Conservation (phyloP, 2,329 filamentous ascomycete genomes). For the Bipolaris victoriae region DNA sequence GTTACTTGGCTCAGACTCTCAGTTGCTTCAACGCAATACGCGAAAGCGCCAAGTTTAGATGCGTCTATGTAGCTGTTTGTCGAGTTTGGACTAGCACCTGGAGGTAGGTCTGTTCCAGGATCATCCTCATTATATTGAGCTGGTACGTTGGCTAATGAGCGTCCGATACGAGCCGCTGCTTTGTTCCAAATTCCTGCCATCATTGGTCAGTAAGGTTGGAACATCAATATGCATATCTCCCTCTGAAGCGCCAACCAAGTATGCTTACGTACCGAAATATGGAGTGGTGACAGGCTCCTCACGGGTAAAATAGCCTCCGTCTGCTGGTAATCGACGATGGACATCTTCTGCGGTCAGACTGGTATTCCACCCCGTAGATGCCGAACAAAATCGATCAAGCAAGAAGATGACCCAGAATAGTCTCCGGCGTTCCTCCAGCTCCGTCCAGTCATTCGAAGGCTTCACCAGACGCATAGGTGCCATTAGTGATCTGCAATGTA, state of each 20-base stretch:
- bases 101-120: slow-evolving; percentile 27
- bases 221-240: no score
- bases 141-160: slow-evolving; percentile 41
- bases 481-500: slow-evolving; percentile 38
- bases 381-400: slow-evolving; percentile 44
- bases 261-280: slow-evolving; percentile 30
- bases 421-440: slow-evolving; percentile 40
- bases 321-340: slow-evolving; percentile 41
- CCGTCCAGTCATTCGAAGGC: slow-evolving; percentile 39
- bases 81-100: slow-evolving; percentile 40
- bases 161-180: slow-evolving; percentile 40
- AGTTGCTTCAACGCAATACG: slow-evolving; percentile 44
- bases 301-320: slow-evolving; percentile 44
- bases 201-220: neutral
- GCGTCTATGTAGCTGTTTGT: slow-evolving; percentile 42
- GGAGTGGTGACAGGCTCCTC: slow-evolving; percentile 43
- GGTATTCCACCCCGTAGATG: slow-evolving; percentile 44
- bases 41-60: slow-evolving; percentile 44
- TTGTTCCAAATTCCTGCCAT: slow-evolving; percentile 40
- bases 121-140: slow-evolving; percentile 46
- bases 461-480: slow-evolving; percentile 34
- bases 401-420: slow-evolving; percentile 45
- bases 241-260: neutral
- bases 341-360: slow-evolving; percentile 45
- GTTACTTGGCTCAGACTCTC: slow-evolving; percentile 45